phyloP scores from a whole-genome alignment of 306 rosid genomes.

The Carpinus viminea region DNA sequence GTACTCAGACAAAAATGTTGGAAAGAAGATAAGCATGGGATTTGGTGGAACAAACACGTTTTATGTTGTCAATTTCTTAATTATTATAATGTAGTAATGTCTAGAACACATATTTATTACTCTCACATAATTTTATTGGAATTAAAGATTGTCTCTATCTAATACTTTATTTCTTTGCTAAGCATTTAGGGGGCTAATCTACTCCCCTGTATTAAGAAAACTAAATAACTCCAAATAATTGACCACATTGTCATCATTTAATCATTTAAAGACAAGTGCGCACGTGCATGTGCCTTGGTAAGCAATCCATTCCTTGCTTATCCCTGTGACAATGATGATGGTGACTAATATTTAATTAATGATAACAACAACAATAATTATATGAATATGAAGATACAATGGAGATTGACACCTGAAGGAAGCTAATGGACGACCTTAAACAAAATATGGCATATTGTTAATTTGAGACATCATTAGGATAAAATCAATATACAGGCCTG shows the following conservation, averaged over 20 bases:
- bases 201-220: slow-evolving; percentile 30
- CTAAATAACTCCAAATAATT: slow-evolving; percentile 33
- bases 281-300: slow-evolving; percentile 50
- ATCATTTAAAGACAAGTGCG: slow-evolving; percentile 38
- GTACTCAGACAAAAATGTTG: slow-evolving; percentile 21
- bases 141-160: slow-evolving; percentile 34
- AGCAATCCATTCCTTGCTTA: slow-evolving; percentile 59
- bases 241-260: slow-evolving; percentile 28
- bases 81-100: slow-evolving; percentile 30
- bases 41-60: slow-evolving; percentile 67
- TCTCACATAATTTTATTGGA: slow-evolving; percentile 36
- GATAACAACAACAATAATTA: slow-evolving; percentile 10
- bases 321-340: slow-evolving; percentile 46
- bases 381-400: slow-evolving; percentile 12
- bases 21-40: slow-evolving; percentile 51
- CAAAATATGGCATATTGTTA: slow-evolving; percentile 18
- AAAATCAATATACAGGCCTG: neutral
- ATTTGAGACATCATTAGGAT: neutral
- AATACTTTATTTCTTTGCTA: slow-evolving; percentile 19
- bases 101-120: slow-evolving; percentile 19
- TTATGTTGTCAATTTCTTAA: slow-evolving; percentile 34
- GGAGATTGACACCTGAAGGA: slow-evolving; percentile 25
- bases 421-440: slow-evolving; percentile 12
- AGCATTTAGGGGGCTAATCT: slow-evolving; percentile 23
- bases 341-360: slow-evolving; percentile 20